Evolutionary conservation across 345 rosid species (phyloP).

Genomic region (Atalantia buxifolia): DNA sequence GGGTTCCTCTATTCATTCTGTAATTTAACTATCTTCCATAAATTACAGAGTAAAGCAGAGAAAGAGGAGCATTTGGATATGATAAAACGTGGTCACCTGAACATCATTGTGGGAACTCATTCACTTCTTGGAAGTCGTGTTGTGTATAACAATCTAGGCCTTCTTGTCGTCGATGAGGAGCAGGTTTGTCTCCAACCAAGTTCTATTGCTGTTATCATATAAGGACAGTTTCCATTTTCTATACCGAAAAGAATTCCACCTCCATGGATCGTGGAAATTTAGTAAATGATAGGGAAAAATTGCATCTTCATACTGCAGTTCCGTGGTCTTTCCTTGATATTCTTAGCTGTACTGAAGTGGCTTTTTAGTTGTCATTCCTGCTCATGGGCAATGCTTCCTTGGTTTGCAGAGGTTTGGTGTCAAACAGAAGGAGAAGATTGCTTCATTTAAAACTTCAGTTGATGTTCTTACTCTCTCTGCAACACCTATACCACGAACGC

Average conservation of each 20-base stretch:
- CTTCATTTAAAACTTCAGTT: conserved; percentile 89
- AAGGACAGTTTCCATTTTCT: too few relatives aligned
- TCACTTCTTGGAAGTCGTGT: conserved; percentile 95
- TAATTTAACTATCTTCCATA: conserved; percentile 15
- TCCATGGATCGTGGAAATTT: not conserved
- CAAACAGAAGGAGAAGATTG: conserved; percentile 96
- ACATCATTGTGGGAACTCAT: conserved; percentile 93
- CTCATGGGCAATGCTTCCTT: conserved; percentile 25
- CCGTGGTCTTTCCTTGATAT: not conserved
- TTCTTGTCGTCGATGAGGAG: conserved; percentile 97
- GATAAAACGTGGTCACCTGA: conserved; percentile 74
- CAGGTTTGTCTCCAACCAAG: conserved; percentile 57
- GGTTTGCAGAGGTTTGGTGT: conserved; percentile 85
- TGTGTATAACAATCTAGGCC: conserved; percentile 85
- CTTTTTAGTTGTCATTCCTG: conserved; percentile 5
- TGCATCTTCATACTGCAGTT: not conserved
- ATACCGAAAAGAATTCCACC: too few relatives aligned
- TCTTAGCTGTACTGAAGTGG: not conserved
- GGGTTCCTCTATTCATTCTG: not conserved
- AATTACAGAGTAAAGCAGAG: conserved; percentile 75
- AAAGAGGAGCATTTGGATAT: conserved; percentile 63
- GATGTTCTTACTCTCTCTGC: conserved; percentile 97
- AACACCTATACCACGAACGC: conserved; percentile 95
- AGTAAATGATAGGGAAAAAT: too few relatives aligned
- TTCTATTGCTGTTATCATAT: conserved; percentile 7